Evolutionary conservation across 306 rosid genomes (phyloP), one percentile per base, ranked within the genome.

Genomic region (Rosa rugosa): DNA sequence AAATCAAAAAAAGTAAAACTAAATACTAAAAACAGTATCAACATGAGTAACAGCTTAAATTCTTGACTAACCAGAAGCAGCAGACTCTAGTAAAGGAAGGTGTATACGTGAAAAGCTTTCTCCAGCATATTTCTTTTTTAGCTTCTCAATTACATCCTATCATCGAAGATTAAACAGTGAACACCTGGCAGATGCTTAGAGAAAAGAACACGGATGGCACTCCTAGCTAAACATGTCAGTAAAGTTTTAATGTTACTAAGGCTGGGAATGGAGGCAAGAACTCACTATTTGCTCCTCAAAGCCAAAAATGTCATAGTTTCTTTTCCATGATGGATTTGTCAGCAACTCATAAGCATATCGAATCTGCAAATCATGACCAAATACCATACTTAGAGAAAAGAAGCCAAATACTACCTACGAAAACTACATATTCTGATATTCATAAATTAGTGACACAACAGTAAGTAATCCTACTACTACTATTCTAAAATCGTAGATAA

Each of bases 331-430:
- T 6, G 93, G 89, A 78, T 95, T 93, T 41, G 77, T 86, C 84
- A 95, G 90, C 91, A 95, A 81, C 84, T 95, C 99, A 41, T 91
- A 92, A 68, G 99, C 99, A 91, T 93, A 93, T 78, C 75, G 93
- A 84, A 95, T 78, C 96, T 93, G 94, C 77, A 85, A 83, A 76
- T 25, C 2, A 76, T 56, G 27, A 27, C 25, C 5, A 14, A 51
- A 53, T 0, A 17, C 23, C 84, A 57, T 46, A 44, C 18, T 77
- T 44, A 64, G 67, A 53, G 0, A 56, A 79, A 76, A 84, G 74
- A 70, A 41, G 54, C 77, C 51, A 80, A 60, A 38, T 45, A 71
- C 67, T 71, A 31, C 45, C 23, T 47, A 59, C 9, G 59, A 79
- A 70, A 80, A 50, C 68, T 59, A 71, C 63, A 77, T 27, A 27